Evolutionary conservation across 768 basidiomycete species (phyloP).

Genomic region (Tricholoma hemisulphureum): DNA sequence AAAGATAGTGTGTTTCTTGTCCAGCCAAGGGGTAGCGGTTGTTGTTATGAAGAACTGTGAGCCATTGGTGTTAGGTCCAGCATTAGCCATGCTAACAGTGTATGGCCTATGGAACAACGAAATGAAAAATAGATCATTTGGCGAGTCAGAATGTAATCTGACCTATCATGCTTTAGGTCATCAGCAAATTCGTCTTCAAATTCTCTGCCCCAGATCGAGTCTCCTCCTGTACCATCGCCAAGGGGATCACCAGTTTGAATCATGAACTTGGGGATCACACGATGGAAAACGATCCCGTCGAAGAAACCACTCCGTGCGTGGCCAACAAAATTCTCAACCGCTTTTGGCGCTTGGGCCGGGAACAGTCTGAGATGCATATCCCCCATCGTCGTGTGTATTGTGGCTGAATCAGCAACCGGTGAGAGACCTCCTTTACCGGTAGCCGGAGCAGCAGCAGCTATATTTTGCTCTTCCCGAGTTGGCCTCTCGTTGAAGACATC

Average conservation of each 20-base stretch:
- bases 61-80: slow-evolving; percentile 86
- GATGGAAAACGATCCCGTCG: slow-evolving; percentile 93
- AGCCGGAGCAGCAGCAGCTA: slow-evolving; percentile 61
- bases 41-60: slow-evolving; percentile 99
- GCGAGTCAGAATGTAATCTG: slow-evolving; percentile 3
- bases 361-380: slow-evolving; percentile 89
- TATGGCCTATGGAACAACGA: slow-evolving; percentile 64
- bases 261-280: slow-evolving; percentile 98
- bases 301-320: slow-evolving; percentile 88
- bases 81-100: slow-evolving; percentile 94
- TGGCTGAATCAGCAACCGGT: slow-evolving; percentile 73
- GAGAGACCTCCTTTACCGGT: slow-evolving; percentile 57
- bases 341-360: slow-evolving; percentile 89
- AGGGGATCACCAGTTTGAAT: slow-evolving; percentile 94
- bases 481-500: slow-evolving; percentile 99
- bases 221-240: slow-evolving; percentile 93
- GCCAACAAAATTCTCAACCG: slow-evolving; percentile 97
- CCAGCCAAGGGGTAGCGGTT: slow-evolving; percentile 89
- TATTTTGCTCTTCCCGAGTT: slow-evolving; percentile 91
- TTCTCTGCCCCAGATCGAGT: slow-evolving; percentile 84
- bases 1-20: slow-evolving; percentile 91
- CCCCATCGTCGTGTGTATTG: slow-evolving; percentile 93
- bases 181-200: slow-evolving; percentile 95
- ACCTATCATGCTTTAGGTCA: slow-evolving; percentile 89
- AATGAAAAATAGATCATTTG: neutral